phyloP scores from a whole-genome alignment of 2,329 filamentous ascomycete genomes.

The Cladophialophora psammophila region DNA sequence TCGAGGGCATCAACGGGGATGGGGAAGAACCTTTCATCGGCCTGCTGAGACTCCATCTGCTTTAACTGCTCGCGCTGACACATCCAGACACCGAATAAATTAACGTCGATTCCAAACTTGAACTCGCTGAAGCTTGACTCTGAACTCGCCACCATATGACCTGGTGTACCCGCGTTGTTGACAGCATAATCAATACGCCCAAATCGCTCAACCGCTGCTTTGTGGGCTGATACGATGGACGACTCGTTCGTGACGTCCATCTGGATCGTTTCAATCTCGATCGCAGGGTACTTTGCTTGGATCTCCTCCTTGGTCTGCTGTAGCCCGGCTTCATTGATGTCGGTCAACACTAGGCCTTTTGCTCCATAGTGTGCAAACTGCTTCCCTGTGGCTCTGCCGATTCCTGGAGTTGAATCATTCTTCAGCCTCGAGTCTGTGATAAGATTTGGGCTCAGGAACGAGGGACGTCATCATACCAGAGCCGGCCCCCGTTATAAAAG shows the following conservation, averaged over 20 bases:
- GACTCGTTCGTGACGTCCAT: conserved; percentile 5
- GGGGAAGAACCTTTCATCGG: background rate
- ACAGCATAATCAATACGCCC: conserved; percentile 10
- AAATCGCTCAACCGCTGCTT: background rate
- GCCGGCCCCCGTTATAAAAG: conserved; percentile 4
- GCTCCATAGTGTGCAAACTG: conserved; percentile 8
- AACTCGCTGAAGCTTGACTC: background rate
- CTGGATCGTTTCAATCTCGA: background rate
- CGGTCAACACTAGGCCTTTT: background rate
- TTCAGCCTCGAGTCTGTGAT: background rate
- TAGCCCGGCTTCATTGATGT: conserved; percentile 8
- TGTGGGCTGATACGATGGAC: conserved; percentile 4
- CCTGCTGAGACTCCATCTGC: conserved; percentile 6
- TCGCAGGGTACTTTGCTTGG: background rate
- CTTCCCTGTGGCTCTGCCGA: conserved; percentile 2
- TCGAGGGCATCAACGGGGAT: too few relatives aligned
- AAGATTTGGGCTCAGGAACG: background rate
- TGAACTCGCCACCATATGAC: background rate
- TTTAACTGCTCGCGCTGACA: conserved; percentile 8
- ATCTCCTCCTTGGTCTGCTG: conserved; percentile 5
- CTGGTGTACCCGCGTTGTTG: conserved; percentile 7
- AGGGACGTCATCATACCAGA: background rate
- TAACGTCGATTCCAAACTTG: conserved; percentile 6
- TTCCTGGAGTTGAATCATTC: background rate
- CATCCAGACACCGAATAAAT: conserved; percentile 12